Base-by-base conservation (phyloP, 2,329 filamentous ascomycete species). In the Blumeriella jaapii region DNA sequence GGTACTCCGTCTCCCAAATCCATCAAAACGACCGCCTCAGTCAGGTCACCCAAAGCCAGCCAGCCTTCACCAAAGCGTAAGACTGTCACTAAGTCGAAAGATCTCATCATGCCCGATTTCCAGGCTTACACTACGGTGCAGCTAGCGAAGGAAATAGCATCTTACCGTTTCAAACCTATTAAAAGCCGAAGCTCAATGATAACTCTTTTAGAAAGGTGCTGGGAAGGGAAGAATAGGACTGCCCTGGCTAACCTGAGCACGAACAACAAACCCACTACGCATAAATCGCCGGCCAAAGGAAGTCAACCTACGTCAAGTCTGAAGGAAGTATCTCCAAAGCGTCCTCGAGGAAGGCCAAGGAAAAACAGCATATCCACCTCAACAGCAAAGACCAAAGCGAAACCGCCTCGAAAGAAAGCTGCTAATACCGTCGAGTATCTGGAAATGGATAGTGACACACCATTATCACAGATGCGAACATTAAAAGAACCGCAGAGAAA, bases 131-230 rank as follows among this genome's bases (percentile, higher is more conserved):
- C 76, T 3, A 76, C 79, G 41, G 58, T 64, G 6, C 71, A 81
- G 39, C 60, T 87, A 11, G 61, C 72, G 2, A 71, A 66, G 37
- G 68, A 79, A 49, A 60, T 87, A 28, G 60, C 67, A 4, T 62
- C 64, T 0, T 85, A 75, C 49, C 79, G 78, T 0, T 86, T 87
- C 58, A 87, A 86, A 52, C 62, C 76, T 1, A 61, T 86, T 18
- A 82, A 77, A 52, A 72, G 64, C 36, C 68, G 82, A 12, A 64
- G 68, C 31, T 72, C 73, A 6, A 84, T 83, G 77, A 75, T 87
- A 41, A 63, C 71, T 1, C 57, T 85, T 8, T 60, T 87, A 9
- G 63, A 81, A 33, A 70, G 75, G 50, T 86, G 82, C 54, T 86
- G 81, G 79, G 59, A 69, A 45, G 74, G 72, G 38, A 74, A 74